Percentiles rank a stretch among this genome's conserved stretches.
These are phyloP conservation scores for Solanum sejunctum DNA, from an alignment of 257 asterid species.

Conservation along the genomic window DNA sequence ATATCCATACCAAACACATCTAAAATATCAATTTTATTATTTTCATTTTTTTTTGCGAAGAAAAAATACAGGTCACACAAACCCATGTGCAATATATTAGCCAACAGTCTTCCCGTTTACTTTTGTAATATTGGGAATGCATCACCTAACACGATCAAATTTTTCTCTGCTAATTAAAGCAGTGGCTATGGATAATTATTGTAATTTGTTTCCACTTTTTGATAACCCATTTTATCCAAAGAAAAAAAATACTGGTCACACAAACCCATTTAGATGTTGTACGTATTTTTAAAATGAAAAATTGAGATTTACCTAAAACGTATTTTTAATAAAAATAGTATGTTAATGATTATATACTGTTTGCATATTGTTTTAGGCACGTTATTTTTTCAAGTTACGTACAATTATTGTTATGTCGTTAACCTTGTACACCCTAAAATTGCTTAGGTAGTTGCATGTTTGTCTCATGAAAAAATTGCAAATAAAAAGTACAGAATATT, in stretches of 20 bases:
- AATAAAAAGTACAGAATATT: neutral
- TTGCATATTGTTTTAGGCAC: neutral
- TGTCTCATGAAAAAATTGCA: neutral
- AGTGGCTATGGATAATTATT: too few relatives aligned
- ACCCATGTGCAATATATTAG: neutral
- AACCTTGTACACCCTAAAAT: neutral
- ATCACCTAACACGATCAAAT: neutral
- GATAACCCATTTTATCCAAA: too few relatives aligned
- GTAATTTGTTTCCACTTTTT: too few relatives aligned
- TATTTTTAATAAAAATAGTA: too few relatives aligned
- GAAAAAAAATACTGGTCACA: too few relatives aligned
- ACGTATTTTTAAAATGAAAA: too few relatives aligned
- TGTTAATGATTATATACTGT: neutral
- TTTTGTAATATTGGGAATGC: neutral
- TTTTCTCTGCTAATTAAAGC: too few relatives aligned
- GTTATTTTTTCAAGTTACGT: neutral
- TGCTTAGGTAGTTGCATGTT: neutral
- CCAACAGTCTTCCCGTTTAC: neutral
- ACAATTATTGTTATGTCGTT: neutral
- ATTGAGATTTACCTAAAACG: too few relatives aligned
- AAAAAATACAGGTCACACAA: neutral
- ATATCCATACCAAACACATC: neutral
- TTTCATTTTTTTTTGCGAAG: neutral
- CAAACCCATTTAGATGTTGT: too few relatives aligned
- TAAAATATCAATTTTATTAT: neutral